Conservation (phyloP, 352 stramenopile species). For the Globisporangium cystogenes region DNA sequence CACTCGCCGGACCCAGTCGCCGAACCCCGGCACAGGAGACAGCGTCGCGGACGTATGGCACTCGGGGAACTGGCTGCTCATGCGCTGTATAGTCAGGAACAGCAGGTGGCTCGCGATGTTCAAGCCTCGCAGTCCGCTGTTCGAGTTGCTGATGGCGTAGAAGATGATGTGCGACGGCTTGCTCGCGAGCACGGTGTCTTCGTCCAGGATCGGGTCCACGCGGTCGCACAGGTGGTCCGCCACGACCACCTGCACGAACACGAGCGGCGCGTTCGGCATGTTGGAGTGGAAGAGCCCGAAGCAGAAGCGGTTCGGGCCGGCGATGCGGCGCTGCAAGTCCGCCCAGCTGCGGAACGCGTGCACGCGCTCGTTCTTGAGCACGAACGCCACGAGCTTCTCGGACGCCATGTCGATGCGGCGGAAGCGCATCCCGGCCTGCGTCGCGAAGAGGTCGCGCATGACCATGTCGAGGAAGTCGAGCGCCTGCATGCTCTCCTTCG, state of each 20-base stretch:
- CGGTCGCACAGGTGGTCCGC: conserved; percentile 62
- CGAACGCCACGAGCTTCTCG: conserved; percentile 58
- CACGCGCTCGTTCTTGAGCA: conserved; percentile 77
- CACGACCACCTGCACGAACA: conserved; percentile 74
- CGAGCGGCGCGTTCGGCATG: conserved; percentile 60
- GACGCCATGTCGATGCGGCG: conserved; percentile 67
- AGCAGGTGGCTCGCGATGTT: conserved; percentile 81
- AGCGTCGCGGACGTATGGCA: conserved; percentile 67
- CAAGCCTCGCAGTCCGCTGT: conserved; percentile 66
- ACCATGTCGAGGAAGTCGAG: conserved; percentile 78
- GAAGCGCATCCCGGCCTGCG: conserved; percentile 77
- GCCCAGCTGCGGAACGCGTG: conserved; percentile 62
- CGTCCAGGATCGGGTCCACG: conserved; percentile 57
- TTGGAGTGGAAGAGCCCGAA: conserved; percentile 84
- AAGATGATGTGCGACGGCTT: conserved; percentile 79
- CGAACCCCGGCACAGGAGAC: conserved; percentile 75
- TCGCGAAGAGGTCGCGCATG: conserved; percentile 81
- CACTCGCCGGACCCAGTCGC: conserved; percentile 53
- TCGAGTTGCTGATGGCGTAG: conserved; percentile 82
- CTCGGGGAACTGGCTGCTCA: conserved; percentile 55
- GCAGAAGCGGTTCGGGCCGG: conserved; percentile 60
- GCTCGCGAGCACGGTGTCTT: conserved; percentile 30
- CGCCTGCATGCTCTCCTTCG: conserved; percentile 42
- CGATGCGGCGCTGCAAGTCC: conserved; percentile 60
- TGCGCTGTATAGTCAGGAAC: conserved; percentile 78